Evolutionary conservation across 2,329 filamentous ascomycete genomes (phyloP).

Genomic region (Alternaria hordeiaustralica): DNA sequence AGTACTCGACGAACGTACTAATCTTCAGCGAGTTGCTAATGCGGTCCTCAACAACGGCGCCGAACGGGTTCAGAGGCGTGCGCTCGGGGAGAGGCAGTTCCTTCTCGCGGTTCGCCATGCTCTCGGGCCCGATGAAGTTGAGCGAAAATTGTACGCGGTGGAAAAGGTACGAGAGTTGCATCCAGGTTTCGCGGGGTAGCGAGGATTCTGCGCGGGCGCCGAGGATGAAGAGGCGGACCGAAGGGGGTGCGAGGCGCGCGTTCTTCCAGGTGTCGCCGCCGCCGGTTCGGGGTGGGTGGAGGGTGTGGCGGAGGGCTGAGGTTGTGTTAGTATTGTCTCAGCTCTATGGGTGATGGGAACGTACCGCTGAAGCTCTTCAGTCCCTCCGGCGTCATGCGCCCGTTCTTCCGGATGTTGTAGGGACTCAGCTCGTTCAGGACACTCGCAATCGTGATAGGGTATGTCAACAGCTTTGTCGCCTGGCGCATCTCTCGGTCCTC

Average conservation of each 20-base stretch:
- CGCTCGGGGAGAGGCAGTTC: constrained; percentile 91
- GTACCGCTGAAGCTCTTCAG: constrained; percentile 91
- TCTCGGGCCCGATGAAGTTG: constrained; percentile 94
- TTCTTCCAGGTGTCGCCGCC: constrained; percentile 77
- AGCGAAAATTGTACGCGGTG: constrained; percentile 89
- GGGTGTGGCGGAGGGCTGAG: constrained; percentile 84
- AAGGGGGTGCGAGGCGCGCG: constrained; percentile 81
- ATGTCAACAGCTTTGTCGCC: constrained; percentile 90
- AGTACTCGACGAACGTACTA: constrained; percentile 97
- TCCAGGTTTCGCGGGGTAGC: constrained; percentile 90
- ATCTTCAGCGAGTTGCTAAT: constrained; percentile 92
- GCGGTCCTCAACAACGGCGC: constrained; percentile 90
- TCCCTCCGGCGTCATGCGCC: constrained; percentile 83
- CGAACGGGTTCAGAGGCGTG: constrained; percentile 86
- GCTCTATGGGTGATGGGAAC: no score
- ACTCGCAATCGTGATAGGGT: constrained; percentile 89
- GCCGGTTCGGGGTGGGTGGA: constrained; percentile 85
- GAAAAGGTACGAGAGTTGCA: constrained; percentile 93
- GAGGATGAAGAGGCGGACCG: constrained; percentile 89
- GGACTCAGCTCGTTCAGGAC: constrained; percentile 94
- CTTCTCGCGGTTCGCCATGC: constrained; percentile 90
- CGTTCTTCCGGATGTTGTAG: constrained; percentile 78
- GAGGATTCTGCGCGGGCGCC: constrained; percentile 98
- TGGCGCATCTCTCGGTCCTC: constrained; percentile 90
- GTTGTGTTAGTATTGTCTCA: constrained; percentile 16